phyloP scores from a whole-genome alignment of 2,329 filamentous ascomycete species.

The Cryphonectria nitschkei region DNA sequence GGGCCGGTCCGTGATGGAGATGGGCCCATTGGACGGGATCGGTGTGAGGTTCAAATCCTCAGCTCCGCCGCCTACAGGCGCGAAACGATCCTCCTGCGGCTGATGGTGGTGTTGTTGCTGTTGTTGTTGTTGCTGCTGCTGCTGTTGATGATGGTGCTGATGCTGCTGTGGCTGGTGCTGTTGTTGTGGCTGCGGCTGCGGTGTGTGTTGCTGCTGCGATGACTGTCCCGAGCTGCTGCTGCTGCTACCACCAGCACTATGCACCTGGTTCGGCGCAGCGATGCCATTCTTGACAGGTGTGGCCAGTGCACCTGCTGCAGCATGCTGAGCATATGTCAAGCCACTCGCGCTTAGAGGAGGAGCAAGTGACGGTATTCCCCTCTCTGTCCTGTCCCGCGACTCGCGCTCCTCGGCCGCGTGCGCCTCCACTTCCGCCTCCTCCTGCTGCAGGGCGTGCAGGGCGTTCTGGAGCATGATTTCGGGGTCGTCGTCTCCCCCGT shows the following conservation, averaged over 20 bases:
- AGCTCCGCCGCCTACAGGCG: slow-evolving; percentile 33
- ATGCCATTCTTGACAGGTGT: slow-evolving; percentile 29
- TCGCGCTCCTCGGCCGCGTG: slow-evolving; percentile 58
- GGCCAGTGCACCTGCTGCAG: slow-evolving; percentile 32
- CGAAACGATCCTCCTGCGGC: slow-evolving; percentile 25
- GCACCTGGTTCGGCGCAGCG: slow-evolving; percentile 11
- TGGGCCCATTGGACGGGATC: slow-evolving; percentile 53
- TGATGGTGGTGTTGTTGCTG: slow-evolving; percentile 33
- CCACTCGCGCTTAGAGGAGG: slow-evolving; percentile 26
- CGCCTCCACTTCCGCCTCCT: slow-evolving; percentile 62
- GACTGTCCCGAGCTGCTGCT: slow-evolving; percentile 26
- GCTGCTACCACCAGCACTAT: slow-evolving; percentile 7
- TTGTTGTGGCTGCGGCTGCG: slow-evolving; percentile 27
- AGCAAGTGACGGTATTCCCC: slow-evolving; percentile 38
- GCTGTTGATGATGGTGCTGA: slow-evolving; percentile 24
- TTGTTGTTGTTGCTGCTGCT: slow-evolving; percentile 21
- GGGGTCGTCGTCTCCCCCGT: slow-evolving; percentile 56
- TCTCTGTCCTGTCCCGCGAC: slow-evolving; percentile 54
- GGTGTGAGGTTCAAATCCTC: slow-evolving; percentile 58
- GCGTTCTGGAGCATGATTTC: slow-evolving; percentile 64
- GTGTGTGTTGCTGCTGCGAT: slow-evolving; percentile 2
- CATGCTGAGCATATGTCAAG: slow-evolving; percentile 28
- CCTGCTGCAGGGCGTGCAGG: slow-evolving; percentile 60
- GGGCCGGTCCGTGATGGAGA: slow-evolving; percentile 52
- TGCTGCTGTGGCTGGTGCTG: slow-evolving; percentile 33